Base-by-base conservation (phyloP, 2,329 filamentous ascomycete genomes). In the Huntiella abstrusa region DNA sequence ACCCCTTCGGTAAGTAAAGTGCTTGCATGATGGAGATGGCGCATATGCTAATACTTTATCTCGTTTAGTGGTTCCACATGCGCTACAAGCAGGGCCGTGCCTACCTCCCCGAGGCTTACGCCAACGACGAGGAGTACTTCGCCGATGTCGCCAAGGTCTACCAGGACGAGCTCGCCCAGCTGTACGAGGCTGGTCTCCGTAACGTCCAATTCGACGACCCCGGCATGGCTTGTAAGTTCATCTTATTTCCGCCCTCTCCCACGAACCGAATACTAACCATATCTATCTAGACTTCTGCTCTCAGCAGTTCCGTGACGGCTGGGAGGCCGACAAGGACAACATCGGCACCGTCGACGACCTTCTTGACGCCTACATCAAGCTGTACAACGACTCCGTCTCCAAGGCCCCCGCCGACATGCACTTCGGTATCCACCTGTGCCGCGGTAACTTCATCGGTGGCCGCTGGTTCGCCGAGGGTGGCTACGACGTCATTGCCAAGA, bases 161-260 rank as follows among this genome's bases (percentile, higher is more conserved):
- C 57, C 71, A 74, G 55, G 68, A 61, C n/a, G 76, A 80, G 58
- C 60, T 80, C 43, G 66, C 67, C 49, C 65, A 70, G 54, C 62
- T 80, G 10, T 78, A 80, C 56, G 64, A 75, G 47, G 72, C 72
- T 13, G 75, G 76, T 1, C 64, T 77, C 52, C 63, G 75, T 22
- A 79, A 79, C 52, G 70, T 79, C n/a, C 76, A 80, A 56, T 77
- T 77, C 42, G 76, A 80, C 52, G 76, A 80, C 55, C 76, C 75
- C 1, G 73, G 75, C 48, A 68, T 81, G 59, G 75, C 75, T 11
- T 80, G 75, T 79, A 60, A 62, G 73, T 48, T 6, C 5, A 10
- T 10, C 22, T 28, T 28, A 10, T 28, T 12, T 1, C 2, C 1
- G 2, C 4, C 15, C 11, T 32, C 6, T 22, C 12, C 8, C n/a